phyloP scores from a whole-genome alignment of 2,329 filamentous ascomycete species.

The Cladosporium sp. region DNA sequence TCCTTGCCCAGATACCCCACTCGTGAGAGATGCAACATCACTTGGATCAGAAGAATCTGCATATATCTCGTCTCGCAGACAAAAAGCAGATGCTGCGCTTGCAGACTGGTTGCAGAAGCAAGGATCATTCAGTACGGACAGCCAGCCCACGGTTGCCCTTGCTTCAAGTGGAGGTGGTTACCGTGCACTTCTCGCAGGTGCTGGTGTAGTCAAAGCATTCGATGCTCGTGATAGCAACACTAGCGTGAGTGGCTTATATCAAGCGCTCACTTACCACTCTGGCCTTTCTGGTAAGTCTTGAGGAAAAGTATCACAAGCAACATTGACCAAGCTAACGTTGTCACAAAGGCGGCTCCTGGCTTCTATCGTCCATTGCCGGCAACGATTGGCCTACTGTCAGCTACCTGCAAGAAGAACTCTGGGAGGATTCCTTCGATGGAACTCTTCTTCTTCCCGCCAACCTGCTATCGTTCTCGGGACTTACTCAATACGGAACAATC shows the following conservation, averaged over 20 bases:
- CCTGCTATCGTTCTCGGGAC: slow-evolving; percentile 23
- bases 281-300: slow-evolving; percentile 21
- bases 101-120: slow-evolving; percentile 38
- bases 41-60: slow-evolving; percentile 35
- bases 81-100: slow-evolving; percentile 36
- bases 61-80: slow-evolving; percentile 38
- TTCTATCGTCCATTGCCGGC: slow-evolving; percentile 42
- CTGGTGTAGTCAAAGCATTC: slow-evolving; percentile 41
- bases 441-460: slow-evolving; percentile 36
- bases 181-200: slow-evolving; percentile 37
- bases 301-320: neutral
- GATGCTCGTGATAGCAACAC: slow-evolving; percentile 40
- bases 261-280: slow-evolving; percentile 44
- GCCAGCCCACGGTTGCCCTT: slow-evolving; percentile 41
- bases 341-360: slow-evolving; percentile 42
- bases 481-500: slow-evolving; percentile 30
- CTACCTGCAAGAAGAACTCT: slow-evolving; percentile 36
- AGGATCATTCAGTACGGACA: slow-evolving; percentile 32
- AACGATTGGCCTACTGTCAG: slow-evolving; percentile 46
- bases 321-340: neutral
- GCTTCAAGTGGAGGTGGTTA: slow-evolving; percentile 43
- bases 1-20: slow-evolving; percentile 36
- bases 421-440: slow-evolving; percentile 38
- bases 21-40: slow-evolving; percentile 36
- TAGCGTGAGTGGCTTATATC: slow-evolving; percentile 40